A percentile compares a stretch with the other conserved stretches of the same genome.
These are phyloP conservation scores for Aspergillus fijiensis DNA, from an alignment of 2,329 filamentous ascomycete genomes.

Conservation along the genomic window DNA sequence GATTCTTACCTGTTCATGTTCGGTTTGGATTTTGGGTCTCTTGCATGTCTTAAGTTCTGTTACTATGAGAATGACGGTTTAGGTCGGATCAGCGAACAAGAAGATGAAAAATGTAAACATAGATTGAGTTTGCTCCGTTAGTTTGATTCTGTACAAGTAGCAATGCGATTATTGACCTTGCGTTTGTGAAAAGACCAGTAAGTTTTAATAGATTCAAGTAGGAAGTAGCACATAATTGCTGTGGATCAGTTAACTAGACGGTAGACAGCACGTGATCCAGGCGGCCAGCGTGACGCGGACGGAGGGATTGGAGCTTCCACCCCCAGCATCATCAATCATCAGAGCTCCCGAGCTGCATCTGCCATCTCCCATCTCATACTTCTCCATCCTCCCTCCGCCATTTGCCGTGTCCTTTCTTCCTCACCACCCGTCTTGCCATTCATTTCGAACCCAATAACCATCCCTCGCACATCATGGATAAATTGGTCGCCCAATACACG, in stretches of 20 bases:
- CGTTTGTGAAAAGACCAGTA: background rate
- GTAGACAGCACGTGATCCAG: conserved; percentile 10
- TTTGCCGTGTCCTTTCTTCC: conserved; percentile 1
- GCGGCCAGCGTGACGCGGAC: conserved; percentile 19
- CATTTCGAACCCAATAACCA: conserved; percentile 21
- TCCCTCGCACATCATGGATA: conserved; percentile 66
- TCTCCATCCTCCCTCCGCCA: conserved; percentile 9
- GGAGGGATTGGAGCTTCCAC: conserved; percentile 19
- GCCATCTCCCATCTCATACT: conserved; percentile 11
- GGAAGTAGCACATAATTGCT: background rate
- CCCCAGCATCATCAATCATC: conserved; percentile 16
- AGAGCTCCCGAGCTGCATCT: conserved; percentile 17
- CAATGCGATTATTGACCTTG: background rate
- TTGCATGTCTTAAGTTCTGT: conserved; percentile 1
- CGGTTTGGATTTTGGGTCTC: background rate
- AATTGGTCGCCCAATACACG: conserved; percentile 89
- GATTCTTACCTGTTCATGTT: background rate
- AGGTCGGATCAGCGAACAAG: background rate
- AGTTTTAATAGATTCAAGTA: background rate
- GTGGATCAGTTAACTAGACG: too few relatives aligned
- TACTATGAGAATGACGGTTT: background rate
- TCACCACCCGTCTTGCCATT: background rate
- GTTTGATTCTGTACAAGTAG: background rate
- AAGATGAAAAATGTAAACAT: background rate
- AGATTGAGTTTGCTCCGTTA: background rate